phyloP scores from a whole-genome alignment of 2,329 filamentous ascomycete genomes.

The Aspergillus sp. region DNA sequence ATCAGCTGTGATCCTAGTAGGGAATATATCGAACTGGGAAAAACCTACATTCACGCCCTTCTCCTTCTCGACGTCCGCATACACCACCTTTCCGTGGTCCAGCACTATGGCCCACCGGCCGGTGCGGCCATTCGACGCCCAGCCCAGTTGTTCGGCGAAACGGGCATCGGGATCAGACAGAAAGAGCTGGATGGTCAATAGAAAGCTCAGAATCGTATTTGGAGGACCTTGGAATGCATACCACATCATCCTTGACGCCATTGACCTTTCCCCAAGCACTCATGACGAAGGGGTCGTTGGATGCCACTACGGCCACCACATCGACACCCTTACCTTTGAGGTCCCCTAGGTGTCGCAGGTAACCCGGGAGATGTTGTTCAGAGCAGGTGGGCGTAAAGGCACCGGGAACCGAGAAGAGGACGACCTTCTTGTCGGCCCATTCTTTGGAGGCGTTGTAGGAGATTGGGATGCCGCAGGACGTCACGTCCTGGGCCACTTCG shows the following conservation, averaged over 20 bases:
- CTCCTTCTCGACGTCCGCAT: conserved; percentile 63
- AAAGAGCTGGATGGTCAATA: conserved; percentile 51
- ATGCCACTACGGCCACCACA: conserved; percentile 67
- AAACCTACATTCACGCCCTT: conserved; percentile 25
- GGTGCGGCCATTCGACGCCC: conserved; percentile 60
- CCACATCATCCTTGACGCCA: conserved; percentile 59
- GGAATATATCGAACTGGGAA: background rate
- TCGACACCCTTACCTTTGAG: conserved; percentile 74
- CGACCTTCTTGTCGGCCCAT: conserved; percentile 64
- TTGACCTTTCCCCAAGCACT: conserved; percentile 84
- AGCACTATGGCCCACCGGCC: conserved; percentile 71
- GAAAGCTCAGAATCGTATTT: background rate
- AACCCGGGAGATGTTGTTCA: conserved; percentile 67
- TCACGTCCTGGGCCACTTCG: conserved; percentile 60
- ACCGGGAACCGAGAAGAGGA: conserved; percentile 62
- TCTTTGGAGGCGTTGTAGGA: conserved; percentile 73
- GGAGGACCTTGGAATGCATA: conserved; percentile 24
- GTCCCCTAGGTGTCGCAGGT: conserved; percentile 59
- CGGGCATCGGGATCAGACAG: conserved; percentile 60
- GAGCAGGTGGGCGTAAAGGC: conserved; percentile 84
- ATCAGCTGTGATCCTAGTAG: conserved; percentile 1
- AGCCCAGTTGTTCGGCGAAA: conserved; percentile 69
- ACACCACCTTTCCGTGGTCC: conserved; percentile 71
- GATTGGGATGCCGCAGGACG: conserved; percentile 67
- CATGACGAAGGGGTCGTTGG: conserved; percentile 80